These are phyloP conservation scores for Eudorina sp. DNA, from an alignment of 139 green algal species.

Conservation along the genomic window DNA sequence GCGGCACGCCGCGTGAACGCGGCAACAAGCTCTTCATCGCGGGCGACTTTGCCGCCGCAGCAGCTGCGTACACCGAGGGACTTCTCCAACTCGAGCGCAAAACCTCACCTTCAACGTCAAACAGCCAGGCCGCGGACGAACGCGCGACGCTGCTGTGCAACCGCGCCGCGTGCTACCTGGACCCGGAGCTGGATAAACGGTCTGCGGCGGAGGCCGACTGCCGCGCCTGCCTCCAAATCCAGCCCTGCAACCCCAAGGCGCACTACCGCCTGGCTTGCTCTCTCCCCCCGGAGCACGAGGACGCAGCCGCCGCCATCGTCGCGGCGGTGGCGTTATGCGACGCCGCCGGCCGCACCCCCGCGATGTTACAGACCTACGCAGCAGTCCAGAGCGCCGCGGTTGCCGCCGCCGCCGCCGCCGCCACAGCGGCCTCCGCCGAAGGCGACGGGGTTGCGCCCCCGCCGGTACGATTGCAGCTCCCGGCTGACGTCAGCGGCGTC, in stretches of 20 bases:
- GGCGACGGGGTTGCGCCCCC: not conserved
- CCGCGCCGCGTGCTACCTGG: conserved; percentile 22
- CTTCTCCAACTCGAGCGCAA: too few species aligned
- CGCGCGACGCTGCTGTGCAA: conserved; percentile 32
- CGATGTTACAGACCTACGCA: conserved; percentile 20
- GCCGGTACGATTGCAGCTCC: conserved; percentile 9
- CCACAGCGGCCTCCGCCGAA: not conserved
- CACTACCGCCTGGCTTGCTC: conserved; percentile 37
- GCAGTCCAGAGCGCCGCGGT: not conserved
- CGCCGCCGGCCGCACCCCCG: not conserved
- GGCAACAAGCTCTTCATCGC: not conserved
- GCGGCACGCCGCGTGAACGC: not conserved
- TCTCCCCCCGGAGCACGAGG: not conserved
- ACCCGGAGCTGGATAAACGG: not conserved
- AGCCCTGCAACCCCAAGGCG: conserved; percentile 27
- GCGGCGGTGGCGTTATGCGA: conserved; percentile 9
- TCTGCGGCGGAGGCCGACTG: conserved; percentile 25
- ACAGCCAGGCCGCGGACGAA: not conserved
- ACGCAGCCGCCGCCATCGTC: conserved; percentile 4
- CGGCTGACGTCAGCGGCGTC: not conserved
- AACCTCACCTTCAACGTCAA: not conserved
- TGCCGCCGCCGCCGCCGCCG: not conserved
- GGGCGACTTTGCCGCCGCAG: not conserved
- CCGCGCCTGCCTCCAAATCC: conserved; percentile 19
- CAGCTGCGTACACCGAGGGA: not conserved